Evolutionary conservation across 306 rosid species (phyloP).

Genomic region (Vachellia collinsii): DNA sequence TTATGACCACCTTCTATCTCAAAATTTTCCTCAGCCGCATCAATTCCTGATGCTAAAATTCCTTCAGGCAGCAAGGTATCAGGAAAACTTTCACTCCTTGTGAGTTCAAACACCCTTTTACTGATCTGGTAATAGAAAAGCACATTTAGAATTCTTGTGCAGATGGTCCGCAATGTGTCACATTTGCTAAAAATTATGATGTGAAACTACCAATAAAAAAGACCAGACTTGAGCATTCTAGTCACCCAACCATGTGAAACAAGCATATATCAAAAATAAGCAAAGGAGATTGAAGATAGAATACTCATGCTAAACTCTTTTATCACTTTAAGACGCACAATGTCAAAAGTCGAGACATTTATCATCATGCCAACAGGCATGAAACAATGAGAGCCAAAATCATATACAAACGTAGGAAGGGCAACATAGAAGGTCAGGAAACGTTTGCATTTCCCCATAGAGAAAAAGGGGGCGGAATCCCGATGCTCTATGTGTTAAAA

Average conservation of each 20-base stretch:
- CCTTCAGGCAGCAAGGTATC: constrained; percentile 54
- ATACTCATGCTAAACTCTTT: constrained; percentile 4
- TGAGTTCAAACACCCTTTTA: constrained; percentile 74
- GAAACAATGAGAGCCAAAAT: neutral
- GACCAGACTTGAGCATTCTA: neutral
- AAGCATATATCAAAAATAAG: neutral
- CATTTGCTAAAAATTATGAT: neutral
- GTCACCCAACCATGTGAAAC: neutral
- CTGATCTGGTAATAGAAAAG: constrained; percentile 74
- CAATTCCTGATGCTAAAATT: constrained; percentile 36
- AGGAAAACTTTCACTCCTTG: constrained; percentile 46
- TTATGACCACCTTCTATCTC: constrained; percentile 20
- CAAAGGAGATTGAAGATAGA: neutral
- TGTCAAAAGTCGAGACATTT: neutral
- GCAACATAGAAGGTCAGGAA: constrained; percentile 18
- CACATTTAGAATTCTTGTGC: constrained; percentile 10
- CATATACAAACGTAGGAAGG: neutral
- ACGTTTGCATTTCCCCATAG: constrained; percentile 27
- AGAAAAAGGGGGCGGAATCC: neutral
- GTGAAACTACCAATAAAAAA: neutral
- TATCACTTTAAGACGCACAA: neutral
- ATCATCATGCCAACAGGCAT: constrained; percentile 7
- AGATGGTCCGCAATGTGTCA: constrained; percentile 18
- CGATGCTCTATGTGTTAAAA: constrained; percentile 17
- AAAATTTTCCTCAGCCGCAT: constrained; percentile 35